Percentiles rank a stretch among this genome's conserved stretches.
Evolutionary conservation across 2,329 filamentous ascomycete genomes (phyloP).

Genomic region (Venturia pyrina): DNA sequence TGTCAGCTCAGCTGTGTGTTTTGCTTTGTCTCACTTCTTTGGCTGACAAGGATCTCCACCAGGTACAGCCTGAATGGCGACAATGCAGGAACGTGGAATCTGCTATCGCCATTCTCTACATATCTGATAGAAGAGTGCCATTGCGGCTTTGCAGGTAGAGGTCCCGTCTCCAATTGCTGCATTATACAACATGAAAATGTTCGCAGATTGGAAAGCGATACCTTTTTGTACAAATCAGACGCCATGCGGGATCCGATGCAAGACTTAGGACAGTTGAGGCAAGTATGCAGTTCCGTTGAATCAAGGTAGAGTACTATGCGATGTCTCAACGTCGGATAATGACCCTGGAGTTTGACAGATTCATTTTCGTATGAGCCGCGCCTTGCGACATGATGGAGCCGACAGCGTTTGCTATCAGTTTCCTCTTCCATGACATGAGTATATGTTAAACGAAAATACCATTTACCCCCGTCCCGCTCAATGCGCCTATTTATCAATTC

Average conservation of each 20-base stretch:
- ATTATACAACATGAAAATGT: not conserved
- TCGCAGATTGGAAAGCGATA: not conserved
- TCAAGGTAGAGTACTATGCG: not conserved
- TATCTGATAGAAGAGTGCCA: not conserved
- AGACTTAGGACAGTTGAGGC: not conserved
- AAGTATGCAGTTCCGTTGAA: not conserved
- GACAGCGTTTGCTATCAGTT: not conserved
- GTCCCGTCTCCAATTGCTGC: not conserved
- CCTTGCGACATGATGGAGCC: not conserved
- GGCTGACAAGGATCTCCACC: not conserved
- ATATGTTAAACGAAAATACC: not conserved
- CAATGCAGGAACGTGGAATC: not conserved
- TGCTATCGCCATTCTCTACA: not conserved
- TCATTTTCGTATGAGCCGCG: not conserved
- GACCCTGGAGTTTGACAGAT: not conserved
- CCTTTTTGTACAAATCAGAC: not conserved
- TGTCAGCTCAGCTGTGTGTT: not conserved
- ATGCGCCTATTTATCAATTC: not conserved
- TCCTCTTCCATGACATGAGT: not conserved
- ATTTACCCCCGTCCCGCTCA: not conserved
- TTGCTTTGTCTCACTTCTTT: slow-evolving; percentile 1
- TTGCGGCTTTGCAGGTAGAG: not conserved
- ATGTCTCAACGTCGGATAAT: not conserved
- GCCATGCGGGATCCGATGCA: not conserved
- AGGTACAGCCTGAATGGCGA: not conserved